phyloP scores from a whole-genome alignment of 2,329 filamentous ascomycete genomes.

The Fusarium phyllophilum region DNA sequence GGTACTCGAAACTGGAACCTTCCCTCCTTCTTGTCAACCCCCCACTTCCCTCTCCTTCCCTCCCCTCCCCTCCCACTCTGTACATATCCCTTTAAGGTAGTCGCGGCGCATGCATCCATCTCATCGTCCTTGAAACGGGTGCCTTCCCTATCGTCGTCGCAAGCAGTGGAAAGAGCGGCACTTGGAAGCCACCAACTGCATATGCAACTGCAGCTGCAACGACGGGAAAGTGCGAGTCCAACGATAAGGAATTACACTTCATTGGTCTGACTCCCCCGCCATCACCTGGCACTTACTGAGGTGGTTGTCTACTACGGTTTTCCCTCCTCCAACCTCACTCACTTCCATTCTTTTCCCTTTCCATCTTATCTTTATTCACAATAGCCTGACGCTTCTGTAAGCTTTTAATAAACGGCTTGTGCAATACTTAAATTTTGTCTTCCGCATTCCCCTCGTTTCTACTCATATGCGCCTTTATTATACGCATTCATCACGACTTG shows the following conservation, averaged over 20 bases:
- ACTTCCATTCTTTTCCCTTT: background rate
- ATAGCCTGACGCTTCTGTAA: slow-evolving; percentile 10
- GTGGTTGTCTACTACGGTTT: background rate
- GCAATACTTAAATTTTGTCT: slow-evolving; percentile 1
- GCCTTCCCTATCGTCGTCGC: slow-evolving; percentile 19
- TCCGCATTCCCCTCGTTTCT: slow-evolving; percentile 2
- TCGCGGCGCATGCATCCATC: background rate
- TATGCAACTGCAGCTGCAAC: slow-evolving; percentile 4
- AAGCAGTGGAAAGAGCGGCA: slow-evolving; percentile 26
- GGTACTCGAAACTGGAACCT: slow-evolving; percentile 31
- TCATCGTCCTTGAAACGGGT: background rate
- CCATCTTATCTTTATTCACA: slow-evolving; percentile 3
- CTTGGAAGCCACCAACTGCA: background rate
- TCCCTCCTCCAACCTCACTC: slow-evolving; percentile 20
- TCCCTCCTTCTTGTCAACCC: slow-evolving; percentile 13
- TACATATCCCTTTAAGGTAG: slow-evolving; percentile 8
- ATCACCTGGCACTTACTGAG: slow-evolving; percentile 6
- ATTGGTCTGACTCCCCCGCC: slow-evolving; percentile 28
- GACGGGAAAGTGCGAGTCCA: slow-evolving; percentile 5
- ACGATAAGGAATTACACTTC: slow-evolving; percentile 33
- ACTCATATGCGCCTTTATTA: background rate
- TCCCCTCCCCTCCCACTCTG: background rate
- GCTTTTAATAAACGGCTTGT: slow-evolving; percentile 24
- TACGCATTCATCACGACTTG: slow-evolving; percentile 3
- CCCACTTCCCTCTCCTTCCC: slow-evolving; percentile 11